Evolutionary conservation across 257 asterid species (phyloP).

Genomic region (Solanum pennellii): DNA sequence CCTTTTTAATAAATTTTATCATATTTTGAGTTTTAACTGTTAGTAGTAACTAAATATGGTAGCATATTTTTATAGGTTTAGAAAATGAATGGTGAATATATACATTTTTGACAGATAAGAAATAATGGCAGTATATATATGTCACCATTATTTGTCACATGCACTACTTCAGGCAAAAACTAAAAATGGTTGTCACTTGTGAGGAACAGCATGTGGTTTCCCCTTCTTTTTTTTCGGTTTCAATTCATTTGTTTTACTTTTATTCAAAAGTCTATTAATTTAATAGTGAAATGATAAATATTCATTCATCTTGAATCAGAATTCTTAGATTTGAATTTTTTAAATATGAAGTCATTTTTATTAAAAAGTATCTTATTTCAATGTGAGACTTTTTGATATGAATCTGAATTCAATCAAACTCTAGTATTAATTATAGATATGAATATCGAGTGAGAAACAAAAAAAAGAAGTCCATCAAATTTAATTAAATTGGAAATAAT

Average conservation of each 20-base stretch:
- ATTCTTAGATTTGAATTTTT: rapidly evolving
- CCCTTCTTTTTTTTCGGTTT: too few species aligned
- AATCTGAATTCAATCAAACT: rapidly evolving
- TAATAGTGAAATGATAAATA: too few species aligned
- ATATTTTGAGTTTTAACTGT: neutral
- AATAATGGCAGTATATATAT: neutral
- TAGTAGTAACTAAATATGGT: neutral
- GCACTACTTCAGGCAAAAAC: neutral
- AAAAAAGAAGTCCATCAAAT: too few species aligned
- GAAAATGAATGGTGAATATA: neutral
- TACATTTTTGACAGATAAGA: neutral
- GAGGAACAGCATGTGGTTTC: neutral
- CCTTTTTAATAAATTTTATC: neutral
- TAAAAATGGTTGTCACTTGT: neutral
- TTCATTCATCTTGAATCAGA: rapidly evolving
- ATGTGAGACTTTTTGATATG: too few species aligned
- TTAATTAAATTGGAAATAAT: neutral
- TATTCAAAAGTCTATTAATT: too few species aligned
- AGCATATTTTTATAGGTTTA: neutral
- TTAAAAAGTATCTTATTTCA: too few species aligned
- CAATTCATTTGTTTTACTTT: neutral
- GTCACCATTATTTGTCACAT: neutral
- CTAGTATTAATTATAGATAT: too few species aligned
- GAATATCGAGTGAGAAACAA: neutral
- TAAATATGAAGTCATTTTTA: too few species aligned